These are phyloP conservation scores for Trichosporon sp. DNA, from an alignment of 1,284 basidiomycete genomes.

Conservation along the genomic window DNA sequence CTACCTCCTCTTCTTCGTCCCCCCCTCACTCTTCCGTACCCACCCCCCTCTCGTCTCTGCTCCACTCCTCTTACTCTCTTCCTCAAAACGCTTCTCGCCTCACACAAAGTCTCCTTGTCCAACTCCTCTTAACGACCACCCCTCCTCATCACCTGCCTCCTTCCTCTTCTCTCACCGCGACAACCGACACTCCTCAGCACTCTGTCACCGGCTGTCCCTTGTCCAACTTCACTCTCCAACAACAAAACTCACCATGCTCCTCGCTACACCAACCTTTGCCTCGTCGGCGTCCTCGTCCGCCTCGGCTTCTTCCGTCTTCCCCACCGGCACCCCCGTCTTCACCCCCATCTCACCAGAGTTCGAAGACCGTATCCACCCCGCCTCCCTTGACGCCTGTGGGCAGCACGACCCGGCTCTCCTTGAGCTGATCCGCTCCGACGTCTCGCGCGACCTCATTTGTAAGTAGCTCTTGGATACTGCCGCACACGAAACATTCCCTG, in stretches of 20 bases:
- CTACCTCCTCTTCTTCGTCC: not conserved
- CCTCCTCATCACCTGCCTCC: not conserved
- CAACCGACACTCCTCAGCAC: not conserved
- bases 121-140: not conserved
- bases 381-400: conserved; percentile 64
- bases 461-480: too few relatives aligned
- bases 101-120: not conserved
- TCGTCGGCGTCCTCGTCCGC: conserved; percentile 11
- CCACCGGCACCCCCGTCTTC: conserved; percentile 39
- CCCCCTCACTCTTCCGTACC: not conserved
- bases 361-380: conserved; percentile 52
- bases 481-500: not conserved
- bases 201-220: not conserved
- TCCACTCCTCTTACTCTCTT: not conserved
- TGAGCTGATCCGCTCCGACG: conserved; percentile 67
- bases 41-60: too few relatives aligned
- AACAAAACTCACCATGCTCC: not conserved
- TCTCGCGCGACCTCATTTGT: conserved; percentile 75
- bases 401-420: conserved; percentile 72
- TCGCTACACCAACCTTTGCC: conserved; percentile 9
- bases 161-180: not conserved
- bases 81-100: not conserved
- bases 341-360: conserved; percentile 40
- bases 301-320: conserved; percentile 29
- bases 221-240: not conserved